Conservation (phyloP, 257 asterid genomes). For the Perilla frutescens region DNA sequence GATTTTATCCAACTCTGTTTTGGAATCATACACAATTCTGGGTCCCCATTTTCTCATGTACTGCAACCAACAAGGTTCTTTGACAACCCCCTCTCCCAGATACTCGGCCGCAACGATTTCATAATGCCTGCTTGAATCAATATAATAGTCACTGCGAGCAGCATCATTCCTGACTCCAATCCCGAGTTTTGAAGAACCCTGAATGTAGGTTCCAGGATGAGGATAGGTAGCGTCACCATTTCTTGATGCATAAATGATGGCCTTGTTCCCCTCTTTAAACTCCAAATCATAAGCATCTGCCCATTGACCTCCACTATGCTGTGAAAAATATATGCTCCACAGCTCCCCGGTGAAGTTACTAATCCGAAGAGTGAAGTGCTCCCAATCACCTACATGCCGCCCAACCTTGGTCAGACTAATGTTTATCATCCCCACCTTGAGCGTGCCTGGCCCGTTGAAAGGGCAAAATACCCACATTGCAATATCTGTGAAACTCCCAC, state of each 20-base stretch:
- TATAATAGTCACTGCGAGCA: constrained; percentile 46
- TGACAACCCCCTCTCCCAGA: constrained; percentile 65
- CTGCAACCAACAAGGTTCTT: constrained; percentile 80
- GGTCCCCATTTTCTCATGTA: constrained; percentile 98
- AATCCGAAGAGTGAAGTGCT: constrained; percentile 88
- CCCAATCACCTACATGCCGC: constrained; percentile 97
- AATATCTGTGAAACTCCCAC: constrained; percentile 87
- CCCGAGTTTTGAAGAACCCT: constrained; percentile 83
- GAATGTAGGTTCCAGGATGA: constrained; percentile 79
- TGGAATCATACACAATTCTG: constrained; percentile 65
- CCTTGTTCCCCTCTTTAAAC: constrained; percentile 77
- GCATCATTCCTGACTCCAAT: constrained; percentile 89
- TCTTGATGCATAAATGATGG: constrained; percentile 72
- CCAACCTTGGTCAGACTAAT: constrained; percentile 71
- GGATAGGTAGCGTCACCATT: constrained; percentile 91
- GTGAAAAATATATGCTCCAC: constrained; percentile 85
- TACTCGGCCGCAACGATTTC: constrained; percentile 89
- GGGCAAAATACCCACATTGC: constrained; percentile 95
- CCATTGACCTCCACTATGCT: constrained; percentile 97
- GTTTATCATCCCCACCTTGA: constrained; percentile 69
- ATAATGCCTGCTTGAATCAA: constrained; percentile 76
- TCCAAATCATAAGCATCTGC: constrained; percentile 73
- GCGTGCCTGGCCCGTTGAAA: constrained; percentile 83
- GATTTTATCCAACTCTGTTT: constrained; percentile 62
- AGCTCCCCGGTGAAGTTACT: constrained; percentile 90